Base-by-base conservation (phyloP, 371 early-diverging fungal species). In the Coemansia linderi region DNA sequence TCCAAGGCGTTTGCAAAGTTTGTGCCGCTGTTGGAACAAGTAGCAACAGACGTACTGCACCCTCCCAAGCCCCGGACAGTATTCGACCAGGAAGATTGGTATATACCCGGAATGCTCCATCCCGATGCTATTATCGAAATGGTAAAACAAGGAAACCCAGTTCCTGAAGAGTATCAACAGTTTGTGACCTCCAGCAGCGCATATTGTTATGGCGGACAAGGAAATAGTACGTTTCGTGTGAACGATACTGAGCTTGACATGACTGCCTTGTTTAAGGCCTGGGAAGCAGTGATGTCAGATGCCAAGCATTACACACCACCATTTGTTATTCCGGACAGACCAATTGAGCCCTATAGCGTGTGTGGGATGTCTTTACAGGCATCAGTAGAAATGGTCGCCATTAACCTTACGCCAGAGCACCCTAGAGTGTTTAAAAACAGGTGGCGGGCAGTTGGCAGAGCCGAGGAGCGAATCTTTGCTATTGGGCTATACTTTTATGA, bases 381-480 rank as follows among this genome's bases (percentile, higher is more conserved):
- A 15, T 87, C 89, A 33, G 81, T 87, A 67, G 89, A 89, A 65
- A 65, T 89, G 52, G 84, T 85, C 15, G 81, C 66, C 64, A 87
- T 87, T 19, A 59, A 74, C 31, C 71, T 90, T 57, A 83, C 86
- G 2, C 89, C 87, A 9, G 85, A 84, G 31, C 80, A 83, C 5
- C 85, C 87, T 0, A 58, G 10, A 1, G 82, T 84, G 57, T 12
- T 8, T 15, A 87, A 85, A 0, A 84, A 85, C 1, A 36, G 38
- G 9, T 90, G 90, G 89, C 86, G 85, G 33, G 66, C 86, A 1
- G 89, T 87, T 50, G 89, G 86, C 5, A 84, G 83, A 72, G 68
- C 66, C 5, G 74, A 82, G 65, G 89, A 89, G 63, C 52, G 73
- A 40, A 87, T 90, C 41, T 73, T 85, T 5, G 85, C 88, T 1